A percentile compares a stretch with the other conserved stretches of the same genome.
Conservation (phyloP, 2,329 filamentous ascomycete genomes). For the Pyricularia sp. region DNA sequence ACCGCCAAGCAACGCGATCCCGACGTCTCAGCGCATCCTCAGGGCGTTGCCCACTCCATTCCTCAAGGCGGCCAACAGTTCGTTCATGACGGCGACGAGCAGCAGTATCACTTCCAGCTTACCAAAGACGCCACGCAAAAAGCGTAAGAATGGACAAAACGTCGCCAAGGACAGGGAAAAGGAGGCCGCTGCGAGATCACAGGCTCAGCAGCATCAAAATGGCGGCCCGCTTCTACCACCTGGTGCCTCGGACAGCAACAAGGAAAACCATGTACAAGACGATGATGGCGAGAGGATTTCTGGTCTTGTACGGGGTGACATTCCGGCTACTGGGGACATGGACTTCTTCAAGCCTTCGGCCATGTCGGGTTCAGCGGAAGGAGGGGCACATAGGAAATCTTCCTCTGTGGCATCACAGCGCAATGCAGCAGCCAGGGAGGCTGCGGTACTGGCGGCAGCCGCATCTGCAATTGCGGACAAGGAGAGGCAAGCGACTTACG, state of each 20-base stretch:
- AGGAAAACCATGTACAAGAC: constrained; percentile 33
- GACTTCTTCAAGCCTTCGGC: constrained; percentile 31
- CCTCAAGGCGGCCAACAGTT: constrained; percentile 88
- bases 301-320: constrained; percentile 12
- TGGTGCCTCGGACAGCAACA: constrained; percentile 28
- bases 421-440: constrained; percentile 12
- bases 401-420: constrained; percentile 12
- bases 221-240: background rate
- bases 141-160: constrained; percentile 43
- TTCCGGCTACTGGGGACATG: constrained; percentile 35
- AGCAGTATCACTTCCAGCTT: constrained; percentile 73
- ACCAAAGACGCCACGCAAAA: constrained; percentile 56
- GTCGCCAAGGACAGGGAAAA: constrained; percentile 23
- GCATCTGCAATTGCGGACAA: constrained; percentile 56
- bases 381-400: constrained; percentile 16
- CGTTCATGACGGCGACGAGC: constrained; percentile 87
- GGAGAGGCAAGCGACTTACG: constrained; percentile 68
- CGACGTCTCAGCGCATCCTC: constrained; percentile 84
- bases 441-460: constrained; percentile 38
- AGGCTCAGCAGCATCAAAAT: constrained; percentile 19
- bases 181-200: constrained; percentile 16
- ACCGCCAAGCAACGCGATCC: constrained; percentile 76
- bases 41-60: constrained; percentile 84
- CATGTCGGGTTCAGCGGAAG: constrained; percentile 11
- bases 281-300: constrained; percentile 15